These are phyloP conservation scores for Chytridiales sp. DNA, from an alignment of 371 early-diverging fungal genomes.

Conservation along the genomic window DNA sequence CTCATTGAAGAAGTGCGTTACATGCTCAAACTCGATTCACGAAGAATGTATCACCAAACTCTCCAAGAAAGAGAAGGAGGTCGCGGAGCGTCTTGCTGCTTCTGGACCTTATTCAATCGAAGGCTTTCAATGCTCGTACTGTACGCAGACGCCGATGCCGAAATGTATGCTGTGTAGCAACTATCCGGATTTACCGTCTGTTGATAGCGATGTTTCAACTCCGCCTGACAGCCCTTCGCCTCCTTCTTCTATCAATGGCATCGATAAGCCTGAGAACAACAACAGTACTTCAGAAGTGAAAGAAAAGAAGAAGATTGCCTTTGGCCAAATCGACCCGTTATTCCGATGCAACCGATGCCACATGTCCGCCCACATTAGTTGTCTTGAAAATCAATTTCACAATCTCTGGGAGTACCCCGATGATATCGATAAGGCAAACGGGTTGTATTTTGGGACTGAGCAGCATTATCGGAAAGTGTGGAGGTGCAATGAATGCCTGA, in stretches of 20 bases:
- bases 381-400: conserved; percentile 27
- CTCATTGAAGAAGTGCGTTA: conserved; percentile 20
- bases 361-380: conserved; percentile 28
- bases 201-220: neutral
- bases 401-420: neutral
- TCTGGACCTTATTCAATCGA: neutral
- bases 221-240: neutral
- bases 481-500: conserved; percentile 37
- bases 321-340: conserved; percentile 8
- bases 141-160: conserved; percentile 5
- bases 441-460: conserved; percentile 13
- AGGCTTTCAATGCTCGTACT: conserved; percentile 18
- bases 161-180: conserved; percentile 15
- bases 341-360: conserved; percentile 37
- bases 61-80: conserved; percentile 5
- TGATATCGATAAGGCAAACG: neutral
- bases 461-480: conserved; percentile 23
- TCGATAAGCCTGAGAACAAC: neutral
- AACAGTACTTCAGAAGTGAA: neutral
- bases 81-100: neutral
- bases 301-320: neutral
- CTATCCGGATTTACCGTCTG: neutral
- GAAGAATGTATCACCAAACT: conserved; percentile 17
- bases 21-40: conserved; percentile 23
- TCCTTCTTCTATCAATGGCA: neutral